Percentiles rank a stretch among this genome's conserved stretches.
These are phyloP conservation scores for Nakazawaea ernobii DNA, from an alignment of 805 yeast genomes.

Conservation along the genomic window DNA sequence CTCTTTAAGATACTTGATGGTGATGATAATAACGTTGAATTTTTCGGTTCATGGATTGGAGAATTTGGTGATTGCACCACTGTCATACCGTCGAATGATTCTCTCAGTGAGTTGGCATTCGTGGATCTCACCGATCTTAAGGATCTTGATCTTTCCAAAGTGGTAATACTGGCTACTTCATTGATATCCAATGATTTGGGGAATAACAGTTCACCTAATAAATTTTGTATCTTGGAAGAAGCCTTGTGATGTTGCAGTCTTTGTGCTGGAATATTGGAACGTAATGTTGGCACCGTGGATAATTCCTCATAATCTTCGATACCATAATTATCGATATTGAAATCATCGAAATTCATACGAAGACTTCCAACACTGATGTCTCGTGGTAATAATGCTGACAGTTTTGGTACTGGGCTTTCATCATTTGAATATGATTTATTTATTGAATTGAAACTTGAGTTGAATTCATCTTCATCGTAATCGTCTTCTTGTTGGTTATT, in stretches of 20 bases:
- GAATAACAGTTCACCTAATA: constrained; percentile 53
- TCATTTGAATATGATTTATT: constrained; percentile 3
- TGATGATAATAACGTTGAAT: constrained; percentile 18
- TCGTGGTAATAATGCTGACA: neutral
- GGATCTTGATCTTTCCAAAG: constrained; percentile 60
- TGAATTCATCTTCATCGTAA: constrained; percentile 6
- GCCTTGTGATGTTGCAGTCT: constrained; percentile 9
- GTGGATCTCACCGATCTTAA: constrained; percentile 41
- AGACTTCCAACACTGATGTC: constrained; percentile 11
- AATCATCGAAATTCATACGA: constrained; percentile 8
- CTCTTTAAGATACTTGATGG: constrained; percentile 30
- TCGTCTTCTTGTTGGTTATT: neutral
- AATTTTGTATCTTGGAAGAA: constrained; percentile 24
- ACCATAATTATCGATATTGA: constrained; percentile 5
- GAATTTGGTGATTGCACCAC: constrained; percentile 28
- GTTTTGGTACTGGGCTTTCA: neutral
- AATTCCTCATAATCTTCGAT: neutral
- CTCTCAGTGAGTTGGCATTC: constrained; percentile 13
- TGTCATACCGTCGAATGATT: constrained; percentile 39
- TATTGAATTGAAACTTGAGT: constrained; percentile 8
- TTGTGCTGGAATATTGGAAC: neutral
- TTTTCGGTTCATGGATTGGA: constrained; percentile 3
- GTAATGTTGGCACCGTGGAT: neutral
- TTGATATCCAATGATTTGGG: constrained; percentile 62
- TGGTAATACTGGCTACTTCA: constrained; percentile 71